A percentile compares a stretch with the other conserved stretches of the same genome.
Evolutionary conservation across 352 stramenopile genomes (phyloP).

Genomic region (Globisporangium carolinianum): DNA sequence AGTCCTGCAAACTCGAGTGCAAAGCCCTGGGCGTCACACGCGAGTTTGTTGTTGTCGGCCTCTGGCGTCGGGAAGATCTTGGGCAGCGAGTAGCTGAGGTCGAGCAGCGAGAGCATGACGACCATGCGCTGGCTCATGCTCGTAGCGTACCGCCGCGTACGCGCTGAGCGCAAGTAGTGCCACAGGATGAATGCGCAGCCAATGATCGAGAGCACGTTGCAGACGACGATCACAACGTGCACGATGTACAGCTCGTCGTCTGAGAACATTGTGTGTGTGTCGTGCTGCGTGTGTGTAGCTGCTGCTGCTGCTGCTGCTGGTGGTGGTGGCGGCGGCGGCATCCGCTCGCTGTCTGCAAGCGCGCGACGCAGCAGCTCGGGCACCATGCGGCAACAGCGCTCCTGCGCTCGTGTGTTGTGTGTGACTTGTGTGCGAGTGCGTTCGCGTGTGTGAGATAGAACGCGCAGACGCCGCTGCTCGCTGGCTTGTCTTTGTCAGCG

Average conservation of each 20-base stretch:
- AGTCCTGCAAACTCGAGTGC: conserved; percentile 40
- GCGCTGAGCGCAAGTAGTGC: conserved; percentile 29
- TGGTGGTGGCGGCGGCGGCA: neutral
- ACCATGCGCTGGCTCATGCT: conserved; percentile 70
- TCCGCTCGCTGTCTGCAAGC: neutral
- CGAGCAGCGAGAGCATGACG: conserved; percentile 56
- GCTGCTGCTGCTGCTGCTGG: neutral
- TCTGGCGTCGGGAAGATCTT: conserved; percentile 40
- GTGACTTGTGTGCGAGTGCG: neutral
- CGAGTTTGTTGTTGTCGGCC: conserved; percentile 8
- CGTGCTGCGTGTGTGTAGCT: neutral
- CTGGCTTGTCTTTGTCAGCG: conserved; percentile 1
- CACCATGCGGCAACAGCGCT: neutral
- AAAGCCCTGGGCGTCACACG: conserved; percentile 52
- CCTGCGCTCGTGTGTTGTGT: neutral
- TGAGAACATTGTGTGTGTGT: conserved; percentile 15
- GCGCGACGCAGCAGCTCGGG: conserved; percentile 10
- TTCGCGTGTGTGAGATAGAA: neutral
- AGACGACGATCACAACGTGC: conserved; percentile 28
- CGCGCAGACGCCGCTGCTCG: neutral
- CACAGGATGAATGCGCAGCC: conserved; percentile 43
- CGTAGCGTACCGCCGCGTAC: conserved; percentile 14
- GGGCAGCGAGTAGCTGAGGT: conserved; percentile 38
- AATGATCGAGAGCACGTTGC: conserved; percentile 32
- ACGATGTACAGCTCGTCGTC: conserved; percentile 19